These are phyloP conservation scores for Forsythia viridissima DNA, from an alignment of 257 asterid species.

Conservation along the genomic window DNA sequence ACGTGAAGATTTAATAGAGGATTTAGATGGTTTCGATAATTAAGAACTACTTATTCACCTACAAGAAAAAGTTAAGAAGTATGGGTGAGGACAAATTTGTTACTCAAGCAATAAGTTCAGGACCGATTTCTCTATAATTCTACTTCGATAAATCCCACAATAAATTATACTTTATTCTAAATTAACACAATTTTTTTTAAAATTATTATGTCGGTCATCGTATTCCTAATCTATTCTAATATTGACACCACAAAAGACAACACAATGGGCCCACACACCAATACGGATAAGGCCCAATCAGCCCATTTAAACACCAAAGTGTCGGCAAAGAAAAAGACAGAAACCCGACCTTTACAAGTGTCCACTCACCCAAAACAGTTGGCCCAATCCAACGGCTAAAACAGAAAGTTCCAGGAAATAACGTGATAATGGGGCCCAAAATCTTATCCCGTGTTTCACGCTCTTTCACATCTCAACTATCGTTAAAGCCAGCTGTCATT, in stretches of 20 bases:
- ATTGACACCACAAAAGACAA: too few relatives aligned
- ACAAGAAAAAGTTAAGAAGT: too few relatives aligned
- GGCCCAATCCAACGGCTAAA: conserved; percentile 1
- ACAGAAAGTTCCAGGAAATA: neutral
- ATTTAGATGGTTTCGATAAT: neutral
- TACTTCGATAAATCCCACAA: neutral
- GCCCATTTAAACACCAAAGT: neutral
- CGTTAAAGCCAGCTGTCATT: neutral
- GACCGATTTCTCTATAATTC: neutral
- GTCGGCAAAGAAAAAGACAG: conserved; percentile 1
- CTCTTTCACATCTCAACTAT: neutral
- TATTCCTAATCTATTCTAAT: too few relatives aligned
- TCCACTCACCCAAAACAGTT: conserved; percentile 1
- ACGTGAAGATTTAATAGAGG: neutral
- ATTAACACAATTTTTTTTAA: too few relatives aligned
- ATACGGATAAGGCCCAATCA: neutral
- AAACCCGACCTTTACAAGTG: neutral
- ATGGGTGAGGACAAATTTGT: neutral
- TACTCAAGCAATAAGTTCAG: neutral
- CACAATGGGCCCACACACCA: neutral
- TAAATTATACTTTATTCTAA: too few relatives aligned
- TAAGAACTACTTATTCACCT: neutral
- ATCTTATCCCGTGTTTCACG: neutral
- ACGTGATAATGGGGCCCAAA: neutral
- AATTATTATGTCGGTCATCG: too few relatives aligned